Conservation (phyloP, 2,329 filamentous ascomycete genomes). For the Colletotrichum australisinense region DNA sequence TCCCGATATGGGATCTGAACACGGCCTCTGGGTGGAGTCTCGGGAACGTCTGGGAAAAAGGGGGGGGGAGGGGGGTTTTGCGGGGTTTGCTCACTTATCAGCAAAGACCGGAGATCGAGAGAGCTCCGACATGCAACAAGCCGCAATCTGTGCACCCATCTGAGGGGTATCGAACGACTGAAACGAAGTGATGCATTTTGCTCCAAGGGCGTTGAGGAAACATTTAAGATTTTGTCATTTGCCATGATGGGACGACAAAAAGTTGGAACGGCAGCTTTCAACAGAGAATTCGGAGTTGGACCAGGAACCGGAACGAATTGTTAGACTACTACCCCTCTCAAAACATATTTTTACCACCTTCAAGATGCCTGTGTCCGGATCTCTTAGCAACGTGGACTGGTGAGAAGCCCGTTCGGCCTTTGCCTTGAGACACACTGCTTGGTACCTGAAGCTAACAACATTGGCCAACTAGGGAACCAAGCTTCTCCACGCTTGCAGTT, state of each 20-base stretch:
- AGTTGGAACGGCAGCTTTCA: conserved; percentile 7
- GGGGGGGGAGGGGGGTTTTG: background rate
- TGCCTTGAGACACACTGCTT: conserved; percentile 17
- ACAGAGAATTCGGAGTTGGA: conserved; percentile 7
- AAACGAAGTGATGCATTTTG: conserved; percentile 21
- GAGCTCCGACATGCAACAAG: background rate
- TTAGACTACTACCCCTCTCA: conserved; percentile 31
- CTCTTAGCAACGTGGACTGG: conserved; percentile 46
- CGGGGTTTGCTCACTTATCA: conserved; percentile 34
- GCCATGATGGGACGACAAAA: conserved; percentile 8
- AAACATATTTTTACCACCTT: conserved; percentile 8
- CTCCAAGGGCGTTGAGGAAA: conserved; percentile 14
- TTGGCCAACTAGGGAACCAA: conserved; percentile 25
- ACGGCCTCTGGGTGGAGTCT: conserved; percentile 24
- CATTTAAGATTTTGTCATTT: conserved; percentile 30
- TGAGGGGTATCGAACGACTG: conserved; percentile 24
- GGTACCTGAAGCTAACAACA: background rate
- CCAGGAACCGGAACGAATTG: background rate
- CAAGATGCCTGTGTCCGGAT: conserved; percentile 45
- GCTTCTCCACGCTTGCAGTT: conserved; percentile 37
- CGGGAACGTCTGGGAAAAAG: background rate
- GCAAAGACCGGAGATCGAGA: conserved; percentile 28
- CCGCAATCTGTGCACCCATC: conserved; percentile 2
- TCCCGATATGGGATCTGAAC: conserved; percentile 10
- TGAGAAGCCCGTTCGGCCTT: conserved; percentile 38